Evolutionary conservation across 495 filamentous ascomycete genomes (phyloP).

Genomic region (Aspergillus panamensis): DNA sequence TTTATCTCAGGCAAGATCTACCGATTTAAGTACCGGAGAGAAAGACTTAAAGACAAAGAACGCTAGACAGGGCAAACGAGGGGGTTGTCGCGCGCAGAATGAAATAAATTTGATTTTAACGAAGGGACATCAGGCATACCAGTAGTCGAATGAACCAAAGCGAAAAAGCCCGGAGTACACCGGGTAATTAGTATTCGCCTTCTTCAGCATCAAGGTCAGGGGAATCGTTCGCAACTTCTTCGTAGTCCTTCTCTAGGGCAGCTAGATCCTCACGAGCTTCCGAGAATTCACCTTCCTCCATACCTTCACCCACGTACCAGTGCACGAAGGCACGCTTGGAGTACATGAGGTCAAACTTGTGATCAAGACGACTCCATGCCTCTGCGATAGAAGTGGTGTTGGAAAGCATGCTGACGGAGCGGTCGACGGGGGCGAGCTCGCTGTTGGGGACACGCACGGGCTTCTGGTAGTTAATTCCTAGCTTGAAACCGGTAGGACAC

Average conservation of each 20-base stretch:
- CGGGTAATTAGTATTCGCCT: constrained; percentile 60
- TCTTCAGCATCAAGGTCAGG: constrained; percentile 60
- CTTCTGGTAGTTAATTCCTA: constrained; percentile 92
- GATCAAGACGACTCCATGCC: constrained; percentile 82
- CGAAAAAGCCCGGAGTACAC: neutral
- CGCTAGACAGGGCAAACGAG: constrained; percentile 31
- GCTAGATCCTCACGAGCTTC: constrained; percentile 89
- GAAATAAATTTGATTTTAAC: constrained; percentile 20
- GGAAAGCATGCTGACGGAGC: constrained; percentile 84
- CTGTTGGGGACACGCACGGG: constrained; percentile 71
- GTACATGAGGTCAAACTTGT: constrained; percentile 98
- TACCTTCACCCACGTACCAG: constrained; percentile 94
- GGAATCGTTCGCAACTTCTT: constrained; percentile 79
- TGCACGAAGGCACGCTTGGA: constrained; percentile 92
- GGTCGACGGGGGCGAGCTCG: constrained; percentile 79
- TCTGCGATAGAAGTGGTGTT: constrained; percentile 92
- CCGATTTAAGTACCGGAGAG: constrained; percentile 15
- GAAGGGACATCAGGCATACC: constrained; percentile 20
- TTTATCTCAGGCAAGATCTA: constrained; percentile 8
- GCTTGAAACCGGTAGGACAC: constrained; percentile 96
- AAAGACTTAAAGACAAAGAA: constrained; percentile 12
- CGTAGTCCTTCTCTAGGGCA: constrained; percentile 87
- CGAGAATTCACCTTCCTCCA: constrained; percentile 93
- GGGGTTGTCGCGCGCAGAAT: constrained; percentile 31
- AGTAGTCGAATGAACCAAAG: constrained; percentile 25